Evolutionary conservation across 345 rosid genomes (phyloP).

Genomic region (Turnera subulata): DNA sequence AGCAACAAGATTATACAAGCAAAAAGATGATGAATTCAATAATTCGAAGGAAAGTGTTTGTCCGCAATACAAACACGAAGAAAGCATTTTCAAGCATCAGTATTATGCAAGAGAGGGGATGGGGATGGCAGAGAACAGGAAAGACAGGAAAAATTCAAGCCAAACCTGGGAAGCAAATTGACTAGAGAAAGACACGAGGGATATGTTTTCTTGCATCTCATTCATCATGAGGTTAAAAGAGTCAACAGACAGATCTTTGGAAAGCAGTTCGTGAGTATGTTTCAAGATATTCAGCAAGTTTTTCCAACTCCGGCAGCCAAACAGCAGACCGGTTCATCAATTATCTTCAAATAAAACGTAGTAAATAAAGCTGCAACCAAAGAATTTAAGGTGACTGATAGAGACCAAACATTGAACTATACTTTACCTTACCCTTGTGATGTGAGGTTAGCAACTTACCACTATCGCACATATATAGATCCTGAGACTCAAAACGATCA

Average conservation of each 20-base stretch:
- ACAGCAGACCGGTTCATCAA: conserved; percentile 4
- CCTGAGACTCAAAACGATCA: conserved; percentile 95
- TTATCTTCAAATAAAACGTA: neutral
- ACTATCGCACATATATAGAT: conserved; percentile 90
- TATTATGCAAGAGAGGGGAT: neutral
- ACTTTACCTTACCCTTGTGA: no score
- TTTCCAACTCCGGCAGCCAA: conserved; percentile 79
- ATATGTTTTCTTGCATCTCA: conserved; percentile 95
- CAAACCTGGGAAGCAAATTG: conserved; percentile 95
- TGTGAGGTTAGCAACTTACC: conserved; percentile 37
- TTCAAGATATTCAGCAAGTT: conserved; percentile 68
- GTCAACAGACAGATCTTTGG: conserved; percentile 76
- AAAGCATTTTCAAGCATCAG: neutral
- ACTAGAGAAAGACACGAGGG: conserved; percentile 94
- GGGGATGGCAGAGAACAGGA: neutral
- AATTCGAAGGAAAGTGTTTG: no score
- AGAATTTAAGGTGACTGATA: neutral
- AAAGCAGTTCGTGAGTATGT: conserved; percentile 76
- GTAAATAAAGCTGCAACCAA: no score
- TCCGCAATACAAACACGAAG: neutral
- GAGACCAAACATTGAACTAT: neutral
- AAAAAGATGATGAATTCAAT: no score
- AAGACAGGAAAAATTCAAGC: neutral
- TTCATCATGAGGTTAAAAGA: conserved; percentile 79
- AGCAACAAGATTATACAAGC: no score